Percentiles rank a stretch among this genome's conserved stretches.
These are phyloP conservation scores for Cadophora sp. DNA, from an alignment of 2,329 filamentous ascomycete genomes.

Conservation along the genomic window DNA sequence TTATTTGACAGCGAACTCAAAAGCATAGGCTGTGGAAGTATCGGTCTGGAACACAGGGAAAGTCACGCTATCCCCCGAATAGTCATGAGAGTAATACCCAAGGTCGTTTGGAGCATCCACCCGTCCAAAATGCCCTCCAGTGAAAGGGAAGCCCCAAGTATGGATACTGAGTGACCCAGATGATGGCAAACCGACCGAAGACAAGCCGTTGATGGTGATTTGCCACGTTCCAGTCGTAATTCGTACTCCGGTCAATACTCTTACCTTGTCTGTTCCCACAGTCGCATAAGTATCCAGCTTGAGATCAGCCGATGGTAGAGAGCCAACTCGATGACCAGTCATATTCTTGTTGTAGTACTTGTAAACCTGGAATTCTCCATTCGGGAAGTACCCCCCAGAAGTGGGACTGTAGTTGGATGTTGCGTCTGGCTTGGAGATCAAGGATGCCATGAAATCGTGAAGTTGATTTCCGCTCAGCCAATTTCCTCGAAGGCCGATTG, in stretches of 20 bases:
- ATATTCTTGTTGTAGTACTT: slow-evolving; percentile 55
- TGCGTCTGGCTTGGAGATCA: slow-evolving; percentile 36
- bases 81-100: slow-evolving; percentile 45
- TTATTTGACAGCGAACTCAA: slow-evolving; percentile 45
- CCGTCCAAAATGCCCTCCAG: slow-evolving; percentile 33
- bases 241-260: slow-evolving; percentile 34
- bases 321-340: slow-evolving; percentile 50
- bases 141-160: slow-evolving; percentile 42
- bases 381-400: slow-evolving; percentile 48
- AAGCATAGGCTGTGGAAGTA: slow-evolving; percentile 48
- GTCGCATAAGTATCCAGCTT: slow-evolving; percentile 37
- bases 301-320: slow-evolving; percentile 43
- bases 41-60: slow-evolving; percentile 50
- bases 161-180: slow-evolving; percentile 36
- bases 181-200: slow-evolving; percentile 32
- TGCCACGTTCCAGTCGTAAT: slow-evolving; percentile 37
- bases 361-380: slow-evolving; percentile 55
- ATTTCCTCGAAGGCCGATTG: slow-evolving; percentile 36
- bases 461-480: slow-evolving; percentile 33
- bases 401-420: slow-evolving; percentile 30
- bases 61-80: slow-evolving; percentile 46
- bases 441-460: slow-evolving; percentile 36
- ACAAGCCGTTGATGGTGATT: slow-evolving; percentile 36
- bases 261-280: slow-evolving; percentile 30
- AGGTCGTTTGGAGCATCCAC: slow-evolving; percentile 42